Base-by-base conservation (phyloP, 2,329 filamentous ascomycete genomes). In the Pleomassaria siparia region DNA sequence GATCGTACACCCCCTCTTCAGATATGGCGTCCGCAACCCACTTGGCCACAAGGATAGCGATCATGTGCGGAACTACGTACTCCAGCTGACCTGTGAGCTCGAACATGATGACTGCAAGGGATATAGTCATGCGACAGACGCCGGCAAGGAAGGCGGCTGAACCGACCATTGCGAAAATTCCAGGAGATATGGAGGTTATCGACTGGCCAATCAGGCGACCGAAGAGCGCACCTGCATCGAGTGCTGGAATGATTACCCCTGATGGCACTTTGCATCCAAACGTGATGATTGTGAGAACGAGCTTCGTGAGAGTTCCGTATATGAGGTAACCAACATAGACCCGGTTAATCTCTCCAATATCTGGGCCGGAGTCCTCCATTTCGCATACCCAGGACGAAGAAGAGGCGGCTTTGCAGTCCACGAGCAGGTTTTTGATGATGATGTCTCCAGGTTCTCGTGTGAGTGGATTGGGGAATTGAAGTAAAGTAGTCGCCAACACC, bases 121-220 rank as follows among this genome's bases (percentile, higher is more conserved):
- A 79, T 9, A 83, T 77, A 0, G 80, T 83, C 80, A 83, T 83
- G 29, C 81, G 71, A 10, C 75, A 77, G 1, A 83, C 79, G 5
- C 81, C 81, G 1, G 80, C 80, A 0, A 84, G 74, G 58, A 83
- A 83, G 0, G 80, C 80, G 2, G 77, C 79, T 0, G 80, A 76
- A 1, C 80, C 81, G 9, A 84, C 80, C 77, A 84, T 81, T 45
- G 81, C 81, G 60, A 83, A 83, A 43, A 83, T 81, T 2, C 81
- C 64, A 0, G 81, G 80, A 1, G 78, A 79, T 15, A 80, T 79
- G 7, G 63, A 61, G 0, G 64, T 58, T 13, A 77, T 64, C 12
- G 60, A 57, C 56, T 79, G 66, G 51, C 76, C 80, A 1, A 82
- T 56, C 3, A 84, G 70, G 2, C 80, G 74, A 3, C 81, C 80